These are phyloP conservation scores for Diaporthe vaccinii DNA, from an alignment of 2,329 filamentous ascomycete genomes.

Conservation along the genomic window DNA sequence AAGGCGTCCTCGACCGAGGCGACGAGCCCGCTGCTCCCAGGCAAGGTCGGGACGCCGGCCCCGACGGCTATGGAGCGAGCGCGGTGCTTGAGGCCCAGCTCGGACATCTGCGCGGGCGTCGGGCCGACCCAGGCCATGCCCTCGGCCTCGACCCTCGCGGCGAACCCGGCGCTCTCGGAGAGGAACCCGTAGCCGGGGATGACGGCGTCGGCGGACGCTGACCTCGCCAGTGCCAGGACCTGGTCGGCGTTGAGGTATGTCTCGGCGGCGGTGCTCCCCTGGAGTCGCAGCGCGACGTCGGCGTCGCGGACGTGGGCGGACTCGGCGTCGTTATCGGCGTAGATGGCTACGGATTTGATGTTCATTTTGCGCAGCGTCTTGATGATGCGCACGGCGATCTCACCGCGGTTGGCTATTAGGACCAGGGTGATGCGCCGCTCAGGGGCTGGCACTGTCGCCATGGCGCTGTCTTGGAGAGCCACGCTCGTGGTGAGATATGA, in stretches of 20 bases:
- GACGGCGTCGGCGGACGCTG: background rate
- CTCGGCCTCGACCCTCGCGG: background rate
- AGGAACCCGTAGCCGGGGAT: conserved; percentile 13
- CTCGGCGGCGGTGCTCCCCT: background rate
- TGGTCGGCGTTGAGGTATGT: background rate
- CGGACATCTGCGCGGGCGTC: background rate
- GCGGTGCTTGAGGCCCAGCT: background rate
- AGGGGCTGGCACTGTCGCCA: background rate
- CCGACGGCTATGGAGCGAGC: background rate
- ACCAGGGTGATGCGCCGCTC: background rate
- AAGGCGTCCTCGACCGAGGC: background rate
- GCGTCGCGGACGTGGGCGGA: conserved; percentile 5
- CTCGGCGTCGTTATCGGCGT: background rate
- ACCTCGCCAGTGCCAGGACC: background rate
- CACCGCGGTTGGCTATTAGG: conserved; percentile 1
- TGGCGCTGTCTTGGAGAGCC: too few relatives aligned
- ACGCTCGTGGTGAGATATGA: background rate
- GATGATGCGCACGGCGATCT: conserved; percentile 12
- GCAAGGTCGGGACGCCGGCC: background rate
- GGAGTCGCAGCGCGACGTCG: background rate
- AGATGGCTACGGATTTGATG: background rate
- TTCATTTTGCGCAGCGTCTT: background rate
- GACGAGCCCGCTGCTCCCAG: background rate
- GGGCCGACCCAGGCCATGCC: background rate
- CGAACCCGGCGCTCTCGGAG: background rate